These are phyloP conservation scores for Saccharomyces hybrid DNA, from an alignment of 1,139 yeast species.

Conservation along the genomic window DNA sequence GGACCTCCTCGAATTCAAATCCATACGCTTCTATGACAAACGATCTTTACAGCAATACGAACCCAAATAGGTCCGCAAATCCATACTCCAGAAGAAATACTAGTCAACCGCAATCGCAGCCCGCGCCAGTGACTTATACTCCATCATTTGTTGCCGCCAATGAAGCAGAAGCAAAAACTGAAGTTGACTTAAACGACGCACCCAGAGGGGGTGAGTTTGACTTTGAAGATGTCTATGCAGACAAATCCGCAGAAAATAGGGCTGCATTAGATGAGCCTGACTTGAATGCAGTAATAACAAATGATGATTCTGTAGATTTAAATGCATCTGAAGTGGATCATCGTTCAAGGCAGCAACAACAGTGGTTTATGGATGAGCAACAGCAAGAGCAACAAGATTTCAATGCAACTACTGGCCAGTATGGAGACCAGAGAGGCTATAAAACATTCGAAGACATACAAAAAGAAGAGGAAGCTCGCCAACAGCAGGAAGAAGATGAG, in stretches of 20 bases:
- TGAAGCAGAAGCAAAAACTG: conserved; percentile 7
- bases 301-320: conserved; percentile 21
- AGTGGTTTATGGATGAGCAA: conserved; percentile 4
- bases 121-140: conserved; percentile 1
- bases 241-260: conserved; percentile 5
- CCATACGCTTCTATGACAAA: conserved; percentile 12
- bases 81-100: conserved; percentile 11
- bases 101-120: conserved; percentile 1
- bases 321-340: conserved; percentile 18
- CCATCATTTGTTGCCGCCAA: conserved; percentile 5
- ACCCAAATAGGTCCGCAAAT: conserved; percentile 6
- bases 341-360: conserved; percentile 8
- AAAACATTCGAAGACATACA: conserved; percentile 31
- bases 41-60: conserved; percentile 6
- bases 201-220: conserved; percentile 12
- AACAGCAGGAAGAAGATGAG: conserved; percentile 64
- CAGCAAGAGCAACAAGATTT: conserved; percentile 12
- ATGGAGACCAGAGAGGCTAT: conserved; percentile 17
- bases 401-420: conserved; percentile 7
- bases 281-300: conserved; percentile 19
- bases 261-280: conserved; percentile 19
- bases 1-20: conserved; percentile 3
- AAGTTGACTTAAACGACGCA: conserved; percentile 13
- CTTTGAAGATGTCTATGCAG: conserved; percentile 10
- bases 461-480: conserved; percentile 39